Evolutionary conservation across 306 rosid species (phyloP).

Genomic region (Astragalus glycyphyllos): DNA sequence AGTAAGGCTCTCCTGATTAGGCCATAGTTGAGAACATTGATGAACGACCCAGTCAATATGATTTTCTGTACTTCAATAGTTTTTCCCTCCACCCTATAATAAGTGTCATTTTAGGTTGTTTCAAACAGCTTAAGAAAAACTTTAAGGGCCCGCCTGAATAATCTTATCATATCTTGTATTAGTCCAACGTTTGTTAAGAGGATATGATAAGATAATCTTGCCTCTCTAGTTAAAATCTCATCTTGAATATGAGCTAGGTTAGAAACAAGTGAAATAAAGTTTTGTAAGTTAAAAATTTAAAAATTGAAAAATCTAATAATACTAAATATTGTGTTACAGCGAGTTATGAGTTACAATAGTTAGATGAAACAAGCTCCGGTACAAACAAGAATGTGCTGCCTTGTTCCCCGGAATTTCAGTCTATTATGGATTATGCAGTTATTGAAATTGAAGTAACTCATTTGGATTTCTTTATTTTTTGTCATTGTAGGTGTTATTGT

Average conservation of each 20-base stretch:
- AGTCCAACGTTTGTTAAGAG: too few relatives aligned
- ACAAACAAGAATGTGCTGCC: slow-evolving; percentile 16
- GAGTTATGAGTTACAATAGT: slow-evolving; percentile 4
- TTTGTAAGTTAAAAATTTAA: too few relatives aligned
- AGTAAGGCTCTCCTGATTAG: not conserved
- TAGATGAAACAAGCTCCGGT: slow-evolving; percentile 10
- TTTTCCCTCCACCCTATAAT: too few relatives aligned
- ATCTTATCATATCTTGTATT: too few relatives aligned
- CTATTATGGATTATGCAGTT: slow-evolving; percentile 21
- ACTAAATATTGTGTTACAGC: not conserved
- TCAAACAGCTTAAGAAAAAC: too few relatives aligned
- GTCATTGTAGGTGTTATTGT: slow-evolving; percentile 78
- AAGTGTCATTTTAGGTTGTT: too few relatives aligned
- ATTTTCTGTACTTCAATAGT: not conserved
- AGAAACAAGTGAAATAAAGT: too few relatives aligned
- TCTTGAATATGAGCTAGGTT: too few relatives aligned
- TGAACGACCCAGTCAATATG: not conserved
- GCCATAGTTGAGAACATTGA: not conserved
- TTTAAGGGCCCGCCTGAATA: too few relatives aligned
- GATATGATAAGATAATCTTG: too few relatives aligned
- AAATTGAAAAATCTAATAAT: too few relatives aligned
- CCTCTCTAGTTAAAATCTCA: too few relatives aligned
- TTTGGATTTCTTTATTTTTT: slow-evolving; percentile 41
- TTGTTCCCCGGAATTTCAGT: not conserved
- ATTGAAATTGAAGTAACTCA: slow-evolving; percentile 1